These are phyloP conservation scores for Yamadazyma friedrichii DNA, from an alignment of 1,139 yeast genomes.

Conservation along the genomic window DNA sequence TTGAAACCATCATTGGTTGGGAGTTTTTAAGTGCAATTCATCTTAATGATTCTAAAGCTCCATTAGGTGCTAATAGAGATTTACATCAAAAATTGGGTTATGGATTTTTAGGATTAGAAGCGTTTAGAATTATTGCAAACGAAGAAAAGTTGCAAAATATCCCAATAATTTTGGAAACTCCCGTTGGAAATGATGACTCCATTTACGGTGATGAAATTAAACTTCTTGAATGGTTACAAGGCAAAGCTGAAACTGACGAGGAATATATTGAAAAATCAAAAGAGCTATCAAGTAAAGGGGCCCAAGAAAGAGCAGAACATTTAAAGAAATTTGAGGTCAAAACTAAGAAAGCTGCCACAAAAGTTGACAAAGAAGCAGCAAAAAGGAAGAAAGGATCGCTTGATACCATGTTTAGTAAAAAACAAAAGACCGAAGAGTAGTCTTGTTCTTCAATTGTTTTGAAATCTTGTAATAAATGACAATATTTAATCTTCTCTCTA, in stretches of 20 bases:
- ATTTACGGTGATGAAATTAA: constrained; percentile 83
- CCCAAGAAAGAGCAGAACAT: constrained; percentile 54
- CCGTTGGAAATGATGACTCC: constrained; percentile 61
- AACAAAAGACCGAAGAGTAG: constrained; percentile 7
- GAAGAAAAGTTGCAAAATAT: constrained; percentile 57
- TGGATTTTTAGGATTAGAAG: constrained; percentile 87
- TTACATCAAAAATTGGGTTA: constrained; percentile 86
- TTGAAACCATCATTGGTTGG: constrained; percentile 71
- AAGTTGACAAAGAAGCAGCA: constrained; percentile 6
- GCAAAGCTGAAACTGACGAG: constrained; percentile 48
- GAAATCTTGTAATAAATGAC: too few species aligned
- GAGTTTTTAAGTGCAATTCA: constrained; percentile 79
- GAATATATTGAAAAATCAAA: constrained; percentile 52
- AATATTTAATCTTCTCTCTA: too few species aligned
- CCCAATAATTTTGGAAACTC: constrained; percentile 91
- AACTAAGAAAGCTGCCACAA: constrained; percentile 15
- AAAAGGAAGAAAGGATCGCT: constrained; percentile 22
- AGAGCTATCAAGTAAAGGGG: constrained; percentile 55
- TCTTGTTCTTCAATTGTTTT: too few species aligned
- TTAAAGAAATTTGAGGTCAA: constrained; percentile 41
- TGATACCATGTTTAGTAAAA: constrained; percentile 20
- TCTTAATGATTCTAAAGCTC: constrained; percentile 92
- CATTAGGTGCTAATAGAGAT: constrained; percentile 85
- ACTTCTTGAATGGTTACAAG: constrained; percentile 67
- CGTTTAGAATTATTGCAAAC: constrained; percentile 76